These are phyloP conservation scores for Populus deltoides DNA, from an alignment of 345 rosid genomes.

Conservation along the genomic window DNA sequence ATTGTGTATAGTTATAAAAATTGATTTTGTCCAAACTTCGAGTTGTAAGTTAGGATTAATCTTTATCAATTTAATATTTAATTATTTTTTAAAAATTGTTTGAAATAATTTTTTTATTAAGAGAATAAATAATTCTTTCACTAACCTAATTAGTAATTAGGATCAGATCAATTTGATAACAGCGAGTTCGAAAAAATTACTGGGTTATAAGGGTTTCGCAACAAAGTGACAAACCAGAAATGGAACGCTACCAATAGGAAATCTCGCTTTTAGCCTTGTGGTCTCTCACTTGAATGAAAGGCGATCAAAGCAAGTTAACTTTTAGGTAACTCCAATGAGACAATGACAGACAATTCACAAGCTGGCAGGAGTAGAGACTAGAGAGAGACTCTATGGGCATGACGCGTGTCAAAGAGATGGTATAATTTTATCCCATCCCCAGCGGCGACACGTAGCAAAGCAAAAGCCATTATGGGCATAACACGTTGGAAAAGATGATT, in stretches of 20 bases:
- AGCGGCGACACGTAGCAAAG: slow-evolving; percentile 18
- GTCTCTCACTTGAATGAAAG: background rate
- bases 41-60: too few species aligned
- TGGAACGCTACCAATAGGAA: background rate
- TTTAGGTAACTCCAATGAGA: background rate
- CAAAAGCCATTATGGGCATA: background rate
- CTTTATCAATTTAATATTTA: too few species aligned
- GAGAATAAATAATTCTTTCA: too few species aligned
- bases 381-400: background rate
- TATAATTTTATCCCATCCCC: slow-evolving; percentile 8
- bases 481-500: slow-evolving; percentile 23
- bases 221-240: background rate
- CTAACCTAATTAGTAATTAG: too few species aligned
- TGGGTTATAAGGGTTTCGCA: too few species aligned
- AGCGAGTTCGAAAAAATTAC: too few species aligned
- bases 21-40: too few species aligned
- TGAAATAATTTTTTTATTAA: too few species aligned
- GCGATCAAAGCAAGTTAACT: background rate
- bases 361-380: background rate
- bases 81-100: too few species aligned
- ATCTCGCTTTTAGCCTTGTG: background rate
- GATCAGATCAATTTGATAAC: too few species aligned
- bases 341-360: background rate
- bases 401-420: slow-evolving; percentile 32
- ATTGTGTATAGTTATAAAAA: too few species aligned